A percentile compares a stretch with the other conserved stretches of the same genome.
Conservation (phyloP, 192 early-diverging fungal genomes). For the Linnemannia hyalina region DNA sequence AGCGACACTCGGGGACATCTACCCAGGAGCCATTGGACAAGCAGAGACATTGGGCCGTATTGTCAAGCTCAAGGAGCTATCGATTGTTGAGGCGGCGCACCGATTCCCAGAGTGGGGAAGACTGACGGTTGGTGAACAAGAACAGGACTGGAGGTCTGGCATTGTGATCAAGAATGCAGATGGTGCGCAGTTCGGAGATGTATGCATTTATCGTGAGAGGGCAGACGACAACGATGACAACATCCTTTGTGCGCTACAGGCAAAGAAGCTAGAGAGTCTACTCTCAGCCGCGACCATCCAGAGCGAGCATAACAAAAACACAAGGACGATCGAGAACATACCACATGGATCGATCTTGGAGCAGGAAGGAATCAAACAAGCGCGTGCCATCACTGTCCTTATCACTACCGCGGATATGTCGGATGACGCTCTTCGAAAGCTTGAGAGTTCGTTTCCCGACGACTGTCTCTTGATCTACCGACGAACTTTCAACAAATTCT, state of each 20-base stretch:
- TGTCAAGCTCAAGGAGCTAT: constrained; percentile 27
- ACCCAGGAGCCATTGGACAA: constrained; percentile 23
- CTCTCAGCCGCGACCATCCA: not conserved
- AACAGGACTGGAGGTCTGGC: constrained; percentile 13
- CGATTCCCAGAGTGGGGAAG: constrained; percentile 24
- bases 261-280: constrained; percentile 17
- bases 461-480: constrained; percentile 16
- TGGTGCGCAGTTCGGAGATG: constrained; percentile 20
- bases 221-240: constrained; percentile 13
- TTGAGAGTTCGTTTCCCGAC: constrained; percentile 1
- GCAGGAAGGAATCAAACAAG: constrained; percentile 18
- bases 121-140: constrained; percentile 16
- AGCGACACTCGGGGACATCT: constrained; percentile 19
- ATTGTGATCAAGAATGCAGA: constrained; percentile 30
- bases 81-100: constrained; percentile 2
- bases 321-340: constrained; percentile 5
- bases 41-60: constrained; percentile 22
- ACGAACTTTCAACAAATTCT: constrained; percentile 14
- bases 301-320: constrained; percentile 13
- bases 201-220: constrained; percentile 20
- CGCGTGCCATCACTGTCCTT: constrained; percentile 5
- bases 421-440: not conserved
- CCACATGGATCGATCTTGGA: constrained; percentile 5
- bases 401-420: constrained; percentile 14
- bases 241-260: constrained; percentile 20